These are phyloP conservation scores for Phytophthora hibernalis DNA, from an alignment of 352 stramenopile species.

Conservation along the genomic window DNA sequence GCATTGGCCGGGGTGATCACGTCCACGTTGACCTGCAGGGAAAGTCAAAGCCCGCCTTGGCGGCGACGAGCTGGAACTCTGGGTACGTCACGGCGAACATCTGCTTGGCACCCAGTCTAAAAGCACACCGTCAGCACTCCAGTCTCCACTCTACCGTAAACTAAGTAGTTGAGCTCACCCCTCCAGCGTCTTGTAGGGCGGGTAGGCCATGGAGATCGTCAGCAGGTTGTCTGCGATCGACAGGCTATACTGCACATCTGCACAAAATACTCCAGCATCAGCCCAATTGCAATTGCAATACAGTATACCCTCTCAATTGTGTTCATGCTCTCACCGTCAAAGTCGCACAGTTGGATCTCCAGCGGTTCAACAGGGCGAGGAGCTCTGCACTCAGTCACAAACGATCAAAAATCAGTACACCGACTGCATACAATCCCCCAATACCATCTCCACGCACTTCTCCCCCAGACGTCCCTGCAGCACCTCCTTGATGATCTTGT, in stretches of 20 bases:
- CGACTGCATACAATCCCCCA: background rate
- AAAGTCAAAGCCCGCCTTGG: constrained; percentile 82
- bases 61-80: constrained; percentile 69
- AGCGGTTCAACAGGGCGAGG: constrained; percentile 76
- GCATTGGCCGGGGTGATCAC: constrained; percentile 74
- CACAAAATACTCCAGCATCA: constrained; percentile 18
- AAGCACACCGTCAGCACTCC: background rate
- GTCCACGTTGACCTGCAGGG: constrained; percentile 81
- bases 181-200: constrained; percentile 75
- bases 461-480: constrained; percentile 72
- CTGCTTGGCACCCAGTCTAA: constrained; percentile 66
- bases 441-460: constrained; percentile 48
- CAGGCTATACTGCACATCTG: constrained; percentile 87
- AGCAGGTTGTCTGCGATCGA: constrained; percentile 76
- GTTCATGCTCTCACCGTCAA: constrained; percentile 58
- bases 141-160: background rate
- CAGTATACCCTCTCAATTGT: background rate
- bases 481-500: constrained; percentile 91
- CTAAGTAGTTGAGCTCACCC: constrained; percentile 35
- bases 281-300: background rate
- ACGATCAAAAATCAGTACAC: background rate
- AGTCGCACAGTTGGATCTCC: constrained; percentile 85
- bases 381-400: constrained; percentile 47
- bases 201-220: constrained; percentile 80
- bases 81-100: constrained; percentile 82